Base-by-base conservation (phyloP, 305 asterid species). In the Fraxinus albicans region DNA sequence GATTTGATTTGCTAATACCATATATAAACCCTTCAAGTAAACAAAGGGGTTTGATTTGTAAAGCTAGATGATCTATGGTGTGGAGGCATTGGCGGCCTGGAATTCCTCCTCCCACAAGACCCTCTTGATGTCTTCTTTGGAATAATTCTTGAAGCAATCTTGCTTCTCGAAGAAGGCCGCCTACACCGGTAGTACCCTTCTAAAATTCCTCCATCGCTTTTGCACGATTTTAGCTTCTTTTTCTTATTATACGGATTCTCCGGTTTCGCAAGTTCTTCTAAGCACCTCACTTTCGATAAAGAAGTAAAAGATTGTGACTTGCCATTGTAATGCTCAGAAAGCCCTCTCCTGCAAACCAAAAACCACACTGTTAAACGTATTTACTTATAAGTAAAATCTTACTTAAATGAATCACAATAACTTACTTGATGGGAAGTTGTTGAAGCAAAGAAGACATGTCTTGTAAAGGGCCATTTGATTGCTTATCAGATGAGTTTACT, bases 361-460 rank as follows among this genome's bases (percentile, higher is more conserved):
- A 44, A 10, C 53, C 15, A 44, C 53, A 10, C 53, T 10, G 15
- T 44, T 10, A 9, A 44, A 35, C 38, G 7, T 5, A 35, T 35
- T 40, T 40, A 40, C 53, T 44, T 44, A 42, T 42, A 44, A 44
- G 53, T 44, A 44, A 44, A 44, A 10, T 44, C 2, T 44, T 10
- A 44, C 53, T 44, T 10, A 10, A 10, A 44, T 44, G 53, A 44
- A 44, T 10, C 6, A 13, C 6, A 27, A 2, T 5, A 50, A 78
- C 89, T 88, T 89, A 93, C 97, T 93, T 90, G 85, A 90, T 78
- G 8, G 95, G 97, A n/a, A 93, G 97, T 33, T 93, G 88, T 73
- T 88, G 91, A 58, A 93, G 92, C 4, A 93, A 84, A 72, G 90
- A 83, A 67, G 94, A 84, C 95, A 93, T 90, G 73, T 90, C 90